phyloP scores from a whole-genome alignment of 495 filamentous ascomycete species.

The Penicillium paradoxum region DNA sequence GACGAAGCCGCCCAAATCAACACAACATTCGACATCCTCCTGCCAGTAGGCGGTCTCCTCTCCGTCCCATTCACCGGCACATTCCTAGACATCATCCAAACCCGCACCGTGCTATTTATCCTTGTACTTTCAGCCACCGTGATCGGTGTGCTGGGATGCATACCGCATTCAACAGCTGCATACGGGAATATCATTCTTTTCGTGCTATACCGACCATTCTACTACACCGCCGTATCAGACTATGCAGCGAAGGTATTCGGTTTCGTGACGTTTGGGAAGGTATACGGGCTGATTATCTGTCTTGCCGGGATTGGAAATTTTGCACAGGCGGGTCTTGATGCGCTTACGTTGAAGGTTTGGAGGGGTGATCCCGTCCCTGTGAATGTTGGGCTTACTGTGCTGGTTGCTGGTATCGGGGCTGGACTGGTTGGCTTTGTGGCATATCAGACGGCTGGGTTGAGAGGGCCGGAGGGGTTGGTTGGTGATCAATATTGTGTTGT shows the following conservation, averaged over 20 bases:
- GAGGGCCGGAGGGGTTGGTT: neutral
- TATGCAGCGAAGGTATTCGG: constrained; percentile 95
- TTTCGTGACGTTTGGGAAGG: constrained; percentile 89
- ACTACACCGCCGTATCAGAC: constrained; percentile 58
- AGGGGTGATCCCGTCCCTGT: constrained; percentile 70
- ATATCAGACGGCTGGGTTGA: constrained; percentile 1
- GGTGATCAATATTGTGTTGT: neutral
- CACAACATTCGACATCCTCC: constrained; percentile 79
- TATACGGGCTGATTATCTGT: constrained; percentile 94
- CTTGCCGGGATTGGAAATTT: constrained; percentile 85
- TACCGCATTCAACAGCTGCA: constrained; percentile 62
- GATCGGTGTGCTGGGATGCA: constrained; percentile 75
- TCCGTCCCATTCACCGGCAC: constrained; percentile 85
- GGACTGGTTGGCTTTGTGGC: constrained; percentile 57
- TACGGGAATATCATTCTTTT: constrained; percentile 80
- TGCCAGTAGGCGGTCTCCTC: constrained; percentile 80
- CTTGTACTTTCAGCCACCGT: constrained; percentile 68
- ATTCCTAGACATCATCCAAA: constrained; percentile 73
- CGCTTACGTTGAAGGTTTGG: constrained; percentile 69
- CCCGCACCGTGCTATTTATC: constrained; percentile 64
- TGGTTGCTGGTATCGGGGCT: constrained; percentile 56
- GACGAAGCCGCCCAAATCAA: constrained; percentile 64
- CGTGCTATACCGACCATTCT: constrained; percentile 52
- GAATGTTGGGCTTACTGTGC: constrained; percentile 60
- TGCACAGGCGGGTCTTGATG: constrained; percentile 75